Conservation (phyloP, 306 rosid genomes). For the Urtica urens region DNA sequence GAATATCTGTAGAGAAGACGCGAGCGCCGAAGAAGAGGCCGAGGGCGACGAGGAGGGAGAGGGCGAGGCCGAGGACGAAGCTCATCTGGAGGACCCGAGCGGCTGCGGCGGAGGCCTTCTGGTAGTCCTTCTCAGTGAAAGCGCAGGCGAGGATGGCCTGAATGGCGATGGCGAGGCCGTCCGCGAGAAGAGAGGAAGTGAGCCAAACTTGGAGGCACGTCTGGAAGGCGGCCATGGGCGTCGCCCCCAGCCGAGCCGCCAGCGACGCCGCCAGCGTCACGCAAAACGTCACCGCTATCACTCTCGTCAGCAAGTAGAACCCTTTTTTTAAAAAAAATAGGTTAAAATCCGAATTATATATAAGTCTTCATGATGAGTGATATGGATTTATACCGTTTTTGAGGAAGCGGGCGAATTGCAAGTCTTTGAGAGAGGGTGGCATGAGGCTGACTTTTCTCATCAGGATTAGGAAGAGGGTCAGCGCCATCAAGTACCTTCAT, state of each 20-base stretch:
- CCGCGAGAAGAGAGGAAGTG: constrained; percentile 83
- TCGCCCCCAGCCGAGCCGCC: constrained; percentile 74
- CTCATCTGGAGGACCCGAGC: constrained; percentile 64
- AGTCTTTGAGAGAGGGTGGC: constrained; percentile 65
- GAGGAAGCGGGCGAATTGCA: constrained; percentile 71
- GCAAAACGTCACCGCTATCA: constrained; percentile 87
- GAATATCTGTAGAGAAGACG: constrained; percentile 45
- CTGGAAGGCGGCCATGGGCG: constrained; percentile 94
- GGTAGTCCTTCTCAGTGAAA: constrained; percentile 68
- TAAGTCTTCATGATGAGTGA: no score
- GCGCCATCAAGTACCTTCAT: constrained; percentile 71
- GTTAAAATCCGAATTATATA: no score
- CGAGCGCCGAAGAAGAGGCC: constrained; percentile 79
- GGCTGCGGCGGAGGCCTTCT: constrained; percentile 48
- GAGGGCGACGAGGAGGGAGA: constrained; percentile 54
- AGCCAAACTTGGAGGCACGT: constrained; percentile 88
- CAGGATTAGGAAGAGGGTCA: constrained; percentile 41
- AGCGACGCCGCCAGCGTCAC: constrained; percentile 85
- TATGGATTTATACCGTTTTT: constrained; percentile 45
- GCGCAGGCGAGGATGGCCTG: constrained; percentile 91
- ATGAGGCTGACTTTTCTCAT: constrained; percentile 52
- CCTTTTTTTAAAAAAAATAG: constrained; percentile 41
- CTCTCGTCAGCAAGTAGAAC: constrained; percentile 54
- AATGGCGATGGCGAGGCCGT: constrained; percentile 83
- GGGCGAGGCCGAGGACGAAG: constrained; percentile 67